These are phyloP conservation scores for Auricularia heimuer DNA, from an alignment of 768 basidiomycete genomes.

Conservation along the genomic window DNA sequence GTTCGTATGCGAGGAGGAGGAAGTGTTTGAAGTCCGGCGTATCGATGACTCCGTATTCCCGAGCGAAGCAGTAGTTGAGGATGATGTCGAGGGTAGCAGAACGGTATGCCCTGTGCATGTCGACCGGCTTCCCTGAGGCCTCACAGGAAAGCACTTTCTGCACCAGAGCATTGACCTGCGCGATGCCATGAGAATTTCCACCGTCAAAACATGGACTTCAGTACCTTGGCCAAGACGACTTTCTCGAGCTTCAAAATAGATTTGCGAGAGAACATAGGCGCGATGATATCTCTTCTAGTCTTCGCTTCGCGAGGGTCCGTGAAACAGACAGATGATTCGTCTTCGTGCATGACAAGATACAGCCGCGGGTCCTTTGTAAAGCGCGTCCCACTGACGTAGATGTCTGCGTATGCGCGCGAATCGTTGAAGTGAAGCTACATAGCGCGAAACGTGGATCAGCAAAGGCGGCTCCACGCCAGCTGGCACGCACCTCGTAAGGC, in stretches of 20 bases:
- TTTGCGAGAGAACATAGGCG: slow-evolving; percentile 32
- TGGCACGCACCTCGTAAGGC: slow-evolving; percentile 28
- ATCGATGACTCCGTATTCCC: slow-evolving; percentile 20
- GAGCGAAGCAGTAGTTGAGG: slow-evolving; percentile 30
- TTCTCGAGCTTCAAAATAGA: slow-evolving; percentile 29
- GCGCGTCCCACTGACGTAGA: slow-evolving; percentile 22
- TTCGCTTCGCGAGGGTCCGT: slow-evolving; percentile 26
- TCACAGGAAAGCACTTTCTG: not conserved
- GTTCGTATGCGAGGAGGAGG: slow-evolving; percentile 15
- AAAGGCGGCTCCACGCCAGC: slow-evolving; percentile 2
- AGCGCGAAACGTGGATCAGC: not conserved
- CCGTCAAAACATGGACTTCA: not conserved
- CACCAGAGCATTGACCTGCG: slow-evolving; percentile 25
- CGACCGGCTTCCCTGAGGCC: slow-evolving; percentile 2
- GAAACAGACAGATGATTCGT: slow-evolving; percentile 28
- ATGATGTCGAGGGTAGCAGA: slow-evolving; percentile 31
- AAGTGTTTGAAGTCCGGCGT: slow-evolving; percentile 26
- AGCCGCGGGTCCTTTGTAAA: slow-evolving; percentile 28
- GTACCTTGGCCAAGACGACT: slow-evolving; percentile 23
- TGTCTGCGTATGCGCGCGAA: slow-evolving; percentile 30
- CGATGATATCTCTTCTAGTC: slow-evolving; percentile 26
- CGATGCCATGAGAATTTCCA: not conserved
- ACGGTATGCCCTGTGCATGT: slow-evolving; percentile 32
- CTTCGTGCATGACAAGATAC: slow-evolving; percentile 30
- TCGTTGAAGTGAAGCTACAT: slow-evolving; percentile 34